Conservation (phyloP, 441 rosid genomes). For the Gossypium davidsonii region DNA sequence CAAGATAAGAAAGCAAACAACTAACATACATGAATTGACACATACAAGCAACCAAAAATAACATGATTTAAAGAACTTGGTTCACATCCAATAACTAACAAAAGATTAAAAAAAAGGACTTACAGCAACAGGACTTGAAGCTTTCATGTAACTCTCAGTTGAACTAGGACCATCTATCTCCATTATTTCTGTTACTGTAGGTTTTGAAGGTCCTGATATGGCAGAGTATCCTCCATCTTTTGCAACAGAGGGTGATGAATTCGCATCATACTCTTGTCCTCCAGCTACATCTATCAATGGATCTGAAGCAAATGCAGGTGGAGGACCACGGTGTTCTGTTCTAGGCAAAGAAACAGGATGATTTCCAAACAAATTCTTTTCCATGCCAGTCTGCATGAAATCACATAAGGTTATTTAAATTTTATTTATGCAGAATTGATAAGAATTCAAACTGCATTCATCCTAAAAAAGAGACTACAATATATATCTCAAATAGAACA, state of each 20-base stretch:
- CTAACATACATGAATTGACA: neutral
- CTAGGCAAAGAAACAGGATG: constrained; percentile 66
- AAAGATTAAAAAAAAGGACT: constrained; percentile 21
- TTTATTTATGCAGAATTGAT: neutral
- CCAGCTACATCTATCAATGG: constrained; percentile 40
- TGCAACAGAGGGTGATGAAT: constrained; percentile 35
- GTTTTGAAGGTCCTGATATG: constrained; percentile 42
- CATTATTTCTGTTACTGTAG: constrained; percentile 63
- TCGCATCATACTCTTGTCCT: constrained; percentile 15
- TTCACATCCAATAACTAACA: constrained; percentile 7
- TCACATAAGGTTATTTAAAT: neutral
- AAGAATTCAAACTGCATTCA: neutral
- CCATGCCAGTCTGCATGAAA: constrained; percentile 73
- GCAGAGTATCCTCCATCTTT: constrained; percentile 46
- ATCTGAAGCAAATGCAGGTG: constrained; percentile 75
- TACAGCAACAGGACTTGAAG: constrained; percentile 70
- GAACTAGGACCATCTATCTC: constrained; percentile 85
- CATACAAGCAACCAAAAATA: neutral
- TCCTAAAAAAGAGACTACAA: neutral
- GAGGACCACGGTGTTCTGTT: constrained; percentile 47
- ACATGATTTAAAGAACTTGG: neutral
- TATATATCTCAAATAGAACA: neutral
- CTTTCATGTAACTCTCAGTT: constrained; percentile 58
- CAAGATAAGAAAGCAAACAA: constrained; percentile 13
- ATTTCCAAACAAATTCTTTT: constrained; percentile 78